Percentiles rank a stretch among this genome's conserved stretches.
Evolutionary conservation across 2,329 filamentous ascomycete genomes (phyloP).

Genomic region (Pestalotiopsis sp.): DNA sequence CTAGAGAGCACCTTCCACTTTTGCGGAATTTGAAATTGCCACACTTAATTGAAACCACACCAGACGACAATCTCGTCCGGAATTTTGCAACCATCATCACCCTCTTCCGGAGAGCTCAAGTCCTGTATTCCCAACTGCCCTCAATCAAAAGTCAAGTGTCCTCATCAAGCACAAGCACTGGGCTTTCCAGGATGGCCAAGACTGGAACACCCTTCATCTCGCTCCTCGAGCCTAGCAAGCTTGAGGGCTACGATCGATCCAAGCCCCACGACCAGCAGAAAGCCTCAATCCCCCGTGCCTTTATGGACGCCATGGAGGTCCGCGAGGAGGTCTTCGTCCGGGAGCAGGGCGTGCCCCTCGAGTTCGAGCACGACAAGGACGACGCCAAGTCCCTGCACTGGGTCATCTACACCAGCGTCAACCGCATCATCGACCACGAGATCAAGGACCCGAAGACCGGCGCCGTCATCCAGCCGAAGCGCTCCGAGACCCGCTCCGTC

Average conservation of each 20-base stretch:
- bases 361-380: constrained; percentile 78
- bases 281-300: constrained; percentile 48
- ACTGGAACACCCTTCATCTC: constrained; percentile 50
- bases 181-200: background rate
- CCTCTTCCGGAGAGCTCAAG: background rate
- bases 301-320: constrained; percentile 65
- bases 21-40: background rate
- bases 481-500: constrained; percentile 42
- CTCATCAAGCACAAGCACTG: background rate
- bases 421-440: constrained; percentile 43
- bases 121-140: background rate
- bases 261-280: constrained; percentile 44
- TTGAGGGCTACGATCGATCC: constrained; percentile 46
- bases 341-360: constrained; percentile 58
- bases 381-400: constrained; percentile 81
- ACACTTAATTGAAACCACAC: background rate
- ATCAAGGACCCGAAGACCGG: constrained; percentile 42
- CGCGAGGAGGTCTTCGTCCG: constrained; percentile 61
- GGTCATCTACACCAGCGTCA: constrained; percentile 75
- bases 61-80: background rate
- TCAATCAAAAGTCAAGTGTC: background rate
- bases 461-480: constrained; percentile 40
- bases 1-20: background rate
- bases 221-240: constrained; percentile 47
- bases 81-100: background rate